phyloP scores from a whole-genome alignment of 805 yeast genomes.

The Ogataea pignaliae region DNA sequence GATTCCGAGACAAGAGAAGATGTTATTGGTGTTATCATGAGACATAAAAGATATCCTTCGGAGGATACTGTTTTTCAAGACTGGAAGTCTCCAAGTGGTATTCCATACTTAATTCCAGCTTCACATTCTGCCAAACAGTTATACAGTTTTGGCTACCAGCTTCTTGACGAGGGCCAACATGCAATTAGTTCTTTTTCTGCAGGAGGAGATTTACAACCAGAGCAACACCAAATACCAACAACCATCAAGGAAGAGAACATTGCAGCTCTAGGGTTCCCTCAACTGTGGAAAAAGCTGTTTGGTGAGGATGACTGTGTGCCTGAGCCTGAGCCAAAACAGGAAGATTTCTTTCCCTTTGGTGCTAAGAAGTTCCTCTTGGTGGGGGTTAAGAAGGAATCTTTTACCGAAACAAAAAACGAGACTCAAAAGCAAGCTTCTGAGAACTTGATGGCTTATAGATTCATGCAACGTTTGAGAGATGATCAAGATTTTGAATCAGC shows the following conservation, averaged over 20 bases:
- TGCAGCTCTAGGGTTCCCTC: slow-evolving; percentile 26
- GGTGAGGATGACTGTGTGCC: slow-evolving; percentile 10
- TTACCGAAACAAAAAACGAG: not conserved
- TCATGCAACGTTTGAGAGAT: not conserved
- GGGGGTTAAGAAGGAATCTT: slow-evolving; percentile 18
- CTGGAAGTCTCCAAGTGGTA: slow-evolving; percentile 26
- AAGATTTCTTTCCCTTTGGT: slow-evolving; percentile 23
- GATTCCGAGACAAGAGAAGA: slow-evolving; percentile 9
- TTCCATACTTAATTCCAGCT: slow-evolving; percentile 22
- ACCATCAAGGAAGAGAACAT: slow-evolving; percentile 25
- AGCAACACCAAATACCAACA: slow-evolving; percentile 4
- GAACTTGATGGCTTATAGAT: not conserved
- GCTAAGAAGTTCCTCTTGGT: slow-evolving; percentile 23
- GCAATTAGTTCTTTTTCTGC: slow-evolving; percentile 2
- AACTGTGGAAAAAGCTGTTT: slow-evolving; percentile 18
- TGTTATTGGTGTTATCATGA: slow-evolving; percentile 17
- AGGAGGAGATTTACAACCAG: slow-evolving; percentile 1
- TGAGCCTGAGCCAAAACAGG: slow-evolving; percentile 4
- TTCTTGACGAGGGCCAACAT: slow-evolving; percentile 4
- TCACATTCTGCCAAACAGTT: not conserved
- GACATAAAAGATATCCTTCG: slow-evolving; percentile 13
- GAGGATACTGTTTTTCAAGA: slow-evolving; percentile 16
- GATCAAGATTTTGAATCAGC: slow-evolving; percentile 1
- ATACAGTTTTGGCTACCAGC: slow-evolving; percentile 8
- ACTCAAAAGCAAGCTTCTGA: not conserved